Conservation (phyloP, 495 filamentous ascomycete genomes). For the Penicillium goetzii region DNA sequence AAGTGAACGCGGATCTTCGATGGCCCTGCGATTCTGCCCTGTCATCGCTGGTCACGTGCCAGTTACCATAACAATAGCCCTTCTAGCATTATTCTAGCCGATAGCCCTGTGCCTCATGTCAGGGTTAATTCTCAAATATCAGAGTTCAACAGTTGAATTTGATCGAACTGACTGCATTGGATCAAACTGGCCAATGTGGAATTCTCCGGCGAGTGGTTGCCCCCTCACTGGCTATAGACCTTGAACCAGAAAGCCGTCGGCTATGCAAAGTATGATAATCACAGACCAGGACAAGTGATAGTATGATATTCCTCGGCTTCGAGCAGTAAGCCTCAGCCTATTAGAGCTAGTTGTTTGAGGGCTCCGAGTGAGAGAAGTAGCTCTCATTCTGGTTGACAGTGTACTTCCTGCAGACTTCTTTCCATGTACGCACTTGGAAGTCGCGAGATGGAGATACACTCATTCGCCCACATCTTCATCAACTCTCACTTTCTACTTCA, state of each 20-base stretch:
- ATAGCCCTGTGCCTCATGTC: background rate
- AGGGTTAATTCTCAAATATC: background rate
- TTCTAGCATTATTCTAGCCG: background rate
- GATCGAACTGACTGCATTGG: background rate
- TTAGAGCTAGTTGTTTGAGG: background rate
- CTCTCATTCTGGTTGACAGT: background rate
- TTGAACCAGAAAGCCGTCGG: background rate
- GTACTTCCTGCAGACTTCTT: background rate
- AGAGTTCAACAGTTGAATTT: background rate
- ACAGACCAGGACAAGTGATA: background rate
- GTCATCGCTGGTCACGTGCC: constrained; percentile 30
- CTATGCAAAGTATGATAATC: background rate
- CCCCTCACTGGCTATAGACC: background rate
- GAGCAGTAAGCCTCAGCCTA: background rate
- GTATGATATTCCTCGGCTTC: background rate
- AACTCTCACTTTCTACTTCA: background rate
- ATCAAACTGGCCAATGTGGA: background rate
- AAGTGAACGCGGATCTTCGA: constrained; percentile 22
- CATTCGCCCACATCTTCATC: background rate
- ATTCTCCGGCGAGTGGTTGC: background rate
- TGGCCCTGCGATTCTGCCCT: constrained; percentile 17
- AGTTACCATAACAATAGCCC: background rate
- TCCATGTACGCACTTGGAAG: background rate
- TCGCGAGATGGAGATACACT: background rate
- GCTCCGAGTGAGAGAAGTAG: background rate